phyloP scores from a whole-genome alignment of 169 alveolate species.

The Babesia sp. region DNA sequence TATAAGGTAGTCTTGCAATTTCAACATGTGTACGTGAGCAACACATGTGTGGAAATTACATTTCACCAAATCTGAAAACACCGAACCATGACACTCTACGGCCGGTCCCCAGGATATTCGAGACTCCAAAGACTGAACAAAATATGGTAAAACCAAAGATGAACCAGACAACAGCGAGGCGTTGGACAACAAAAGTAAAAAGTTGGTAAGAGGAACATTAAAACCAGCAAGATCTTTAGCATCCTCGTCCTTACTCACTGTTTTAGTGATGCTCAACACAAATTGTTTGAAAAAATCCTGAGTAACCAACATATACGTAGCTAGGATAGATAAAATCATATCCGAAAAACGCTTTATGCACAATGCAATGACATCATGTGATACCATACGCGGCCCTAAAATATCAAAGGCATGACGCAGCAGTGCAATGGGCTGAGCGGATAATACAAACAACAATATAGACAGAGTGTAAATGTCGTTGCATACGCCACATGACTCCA shows the following conservation, averaged over 20 bases:
- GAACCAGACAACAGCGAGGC: slow-evolving; percentile 14
- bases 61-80: slow-evolving; percentile 14
- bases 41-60: slow-evolving; percentile 23
- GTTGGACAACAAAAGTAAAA: slow-evolving; percentile 45
- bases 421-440: slow-evolving; percentile 25
- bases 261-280: slow-evolving; percentile 22
- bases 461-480: slow-evolving; percentile 12
- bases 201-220: slow-evolving; percentile 14
- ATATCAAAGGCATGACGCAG: not conserved
- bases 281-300: slow-evolving; percentile 49
- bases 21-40: slow-evolving; percentile 13
- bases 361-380: not conserved
- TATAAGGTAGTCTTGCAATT: slow-evolving; percentile 54
- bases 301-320: slow-evolving; percentile 28
- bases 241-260: slow-evolving; percentile 22
- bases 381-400: not conserved
- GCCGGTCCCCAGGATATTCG: not conserved
- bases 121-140: slow-evolving; percentile 18
- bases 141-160: slow-evolving; percentile 25
- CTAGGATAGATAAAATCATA: slow-evolving; percentile 18
- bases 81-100: not conserved
- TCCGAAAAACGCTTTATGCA: slow-evolving; percentile 24
- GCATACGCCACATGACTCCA: slow-evolving; percentile 17
- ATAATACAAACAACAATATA: slow-evolving; percentile 1
- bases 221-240: not conserved